These are phyloP conservation scores for Rhizophora apiculata DNA, from an alignment of 345 rosid genomes.

Conservation along the genomic window DNA sequence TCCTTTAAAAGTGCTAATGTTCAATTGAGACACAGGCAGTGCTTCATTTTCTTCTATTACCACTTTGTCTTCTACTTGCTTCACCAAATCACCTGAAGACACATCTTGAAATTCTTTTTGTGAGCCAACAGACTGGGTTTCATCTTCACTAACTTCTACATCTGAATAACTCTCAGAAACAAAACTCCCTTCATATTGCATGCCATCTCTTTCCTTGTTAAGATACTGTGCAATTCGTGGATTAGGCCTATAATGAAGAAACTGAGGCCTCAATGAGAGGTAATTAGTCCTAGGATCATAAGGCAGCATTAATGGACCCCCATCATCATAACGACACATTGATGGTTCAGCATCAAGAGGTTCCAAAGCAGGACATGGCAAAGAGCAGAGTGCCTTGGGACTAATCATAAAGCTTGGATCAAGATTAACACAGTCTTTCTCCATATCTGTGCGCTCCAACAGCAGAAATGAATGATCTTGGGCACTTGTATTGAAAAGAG, in stretches of 20 bases:
- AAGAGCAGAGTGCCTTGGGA: constrained; percentile 28
- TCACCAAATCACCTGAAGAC: constrained; percentile 20
- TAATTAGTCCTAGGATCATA: constrained; percentile 60
- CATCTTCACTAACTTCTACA: constrained; percentile 46
- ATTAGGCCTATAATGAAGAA: constrained; percentile 58
- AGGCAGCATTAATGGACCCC: constrained; percentile 49
- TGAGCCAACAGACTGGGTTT: constrained; percentile 41
- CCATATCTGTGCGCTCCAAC: constrained; percentile 13
- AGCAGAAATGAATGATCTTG: constrained; percentile 8
- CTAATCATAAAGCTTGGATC: constrained; percentile 47
- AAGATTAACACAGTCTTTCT: constrained; percentile 40
- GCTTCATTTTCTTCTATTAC: constrained; percentile 25
- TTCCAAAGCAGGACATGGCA: constrained; percentile 42
- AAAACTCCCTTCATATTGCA: constrained; percentile 51
- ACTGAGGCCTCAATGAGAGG: constrained; percentile 63
- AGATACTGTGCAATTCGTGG: constrained; percentile 44
- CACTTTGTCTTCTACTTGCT: constrained; percentile 21
- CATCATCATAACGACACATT: constrained; percentile 60
- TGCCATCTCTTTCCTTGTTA: constrained; percentile 35
- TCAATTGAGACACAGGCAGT: constrained; percentile 20
- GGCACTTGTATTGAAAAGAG: constrained; percentile 8
- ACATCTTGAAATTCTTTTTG: constrained; percentile 38
- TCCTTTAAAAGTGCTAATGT: constrained; percentile 11
- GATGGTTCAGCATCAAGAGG: constrained; percentile 59
- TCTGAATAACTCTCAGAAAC: constrained; percentile 47